Percentiles rank a stretch among this genome's conserved stretches.
phyloP scores from a whole-genome alignment of 2,329 filamentous ascomycete species.

The Calonectria montana region DNA sequence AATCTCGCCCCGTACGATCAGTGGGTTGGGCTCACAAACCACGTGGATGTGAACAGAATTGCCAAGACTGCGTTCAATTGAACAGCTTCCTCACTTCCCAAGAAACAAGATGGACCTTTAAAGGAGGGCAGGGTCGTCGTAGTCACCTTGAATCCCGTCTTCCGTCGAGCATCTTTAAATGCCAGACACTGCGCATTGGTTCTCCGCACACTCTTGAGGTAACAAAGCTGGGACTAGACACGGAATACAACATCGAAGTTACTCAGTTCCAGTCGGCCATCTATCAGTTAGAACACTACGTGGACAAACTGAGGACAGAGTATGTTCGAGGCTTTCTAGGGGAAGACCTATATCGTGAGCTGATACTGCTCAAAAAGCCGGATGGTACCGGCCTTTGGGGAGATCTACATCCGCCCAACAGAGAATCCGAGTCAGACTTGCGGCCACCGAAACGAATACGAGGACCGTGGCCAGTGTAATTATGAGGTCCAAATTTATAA shows the following conservation, averaged over 20 bases:
- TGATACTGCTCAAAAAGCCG: background rate
- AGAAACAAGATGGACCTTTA: background rate
- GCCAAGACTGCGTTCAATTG: background rate
- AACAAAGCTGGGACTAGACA: background rate
- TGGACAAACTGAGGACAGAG: background rate
- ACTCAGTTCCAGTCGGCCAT: background rate
- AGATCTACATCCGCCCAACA: background rate
- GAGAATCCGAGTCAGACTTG: background rate
- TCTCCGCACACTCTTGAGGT: background rate
- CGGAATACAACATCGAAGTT: background rate
- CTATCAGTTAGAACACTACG: background rate
- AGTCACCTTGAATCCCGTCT: background rate
- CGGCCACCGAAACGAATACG: background rate
- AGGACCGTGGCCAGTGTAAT: background rate
- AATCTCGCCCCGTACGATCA: background rate
- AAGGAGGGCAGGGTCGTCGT: background rate
- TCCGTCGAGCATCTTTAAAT: background rate
- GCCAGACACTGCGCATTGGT: background rate
- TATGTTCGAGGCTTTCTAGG: background rate
- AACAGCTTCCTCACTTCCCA: constrained; percentile 14
- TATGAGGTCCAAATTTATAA: too few species aligned
- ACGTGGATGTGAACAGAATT: background rate
- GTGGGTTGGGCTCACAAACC: constrained; percentile 13
- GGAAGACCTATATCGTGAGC: background rate
- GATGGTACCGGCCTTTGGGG: background rate